Conservation (phyloP, 2,329 filamentous ascomycete genomes). For the Pseudogymnoascus destructans region DNA sequence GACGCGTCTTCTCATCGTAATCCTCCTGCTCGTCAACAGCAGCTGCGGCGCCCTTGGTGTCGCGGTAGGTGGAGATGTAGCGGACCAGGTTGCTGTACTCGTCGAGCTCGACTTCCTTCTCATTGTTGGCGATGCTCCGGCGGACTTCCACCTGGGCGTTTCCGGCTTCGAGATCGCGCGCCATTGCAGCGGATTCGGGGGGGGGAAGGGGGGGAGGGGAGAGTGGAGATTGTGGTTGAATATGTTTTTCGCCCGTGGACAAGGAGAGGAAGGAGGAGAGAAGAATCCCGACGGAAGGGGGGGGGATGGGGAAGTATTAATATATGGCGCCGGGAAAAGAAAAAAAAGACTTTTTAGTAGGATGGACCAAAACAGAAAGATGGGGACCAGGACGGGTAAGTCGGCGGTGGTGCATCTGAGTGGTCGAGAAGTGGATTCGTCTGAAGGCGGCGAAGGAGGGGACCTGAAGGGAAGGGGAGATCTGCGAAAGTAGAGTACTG, state of each 20-base stretch:
- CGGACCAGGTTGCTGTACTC: conserved; percentile 54
- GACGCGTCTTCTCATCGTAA: conserved; percentile 35
- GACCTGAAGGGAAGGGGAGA: background rate
- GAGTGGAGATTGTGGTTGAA: background rate
- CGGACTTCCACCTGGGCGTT: conserved; percentile 3
- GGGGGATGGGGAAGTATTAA: background rate
- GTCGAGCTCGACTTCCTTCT: conserved; percentile 30
- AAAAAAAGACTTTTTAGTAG: background rate
- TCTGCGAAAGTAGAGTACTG: background rate
- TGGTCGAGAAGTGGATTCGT: background rate
- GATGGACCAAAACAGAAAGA: background rate
- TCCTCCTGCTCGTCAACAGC: conserved; percentile 31
- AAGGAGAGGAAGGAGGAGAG: background rate
- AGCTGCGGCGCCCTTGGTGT: conserved; percentile 39
- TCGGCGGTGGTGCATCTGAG: background rate
- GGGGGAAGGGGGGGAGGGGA: background rate
- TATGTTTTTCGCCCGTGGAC: background rate
- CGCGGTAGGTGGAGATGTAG: conserved; percentile 54
- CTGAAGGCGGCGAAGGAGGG: background rate
- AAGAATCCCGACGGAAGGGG: background rate
- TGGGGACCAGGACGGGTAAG: background rate
- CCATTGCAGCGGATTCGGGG: background rate
- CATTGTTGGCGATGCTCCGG: conserved; percentile 11
- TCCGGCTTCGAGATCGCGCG: conserved; percentile 9
- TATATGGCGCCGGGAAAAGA: background rate